phyloP scores from a whole-genome alignment of 345 rosid genomes.

The Crucihimalaya himalaica region DNA sequence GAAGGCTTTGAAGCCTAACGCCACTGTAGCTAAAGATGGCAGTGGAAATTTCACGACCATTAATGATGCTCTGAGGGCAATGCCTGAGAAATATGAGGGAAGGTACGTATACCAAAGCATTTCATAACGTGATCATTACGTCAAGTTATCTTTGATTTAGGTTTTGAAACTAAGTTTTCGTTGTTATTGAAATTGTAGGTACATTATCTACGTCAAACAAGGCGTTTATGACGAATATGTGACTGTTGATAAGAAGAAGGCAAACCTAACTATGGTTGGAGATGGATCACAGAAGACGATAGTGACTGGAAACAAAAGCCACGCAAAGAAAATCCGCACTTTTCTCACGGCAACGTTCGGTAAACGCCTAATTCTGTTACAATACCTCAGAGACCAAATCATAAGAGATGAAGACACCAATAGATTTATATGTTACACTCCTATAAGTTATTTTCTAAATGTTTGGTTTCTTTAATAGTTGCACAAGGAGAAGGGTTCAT shows the following conservation, averaged over 20 bases:
- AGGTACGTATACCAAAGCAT: conserved; percentile 42
- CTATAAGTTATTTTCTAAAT: not conserved
- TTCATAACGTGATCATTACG: not conserved
- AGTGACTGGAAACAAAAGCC: conserved; percentile 66
- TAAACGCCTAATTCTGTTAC: conserved; percentile 29
- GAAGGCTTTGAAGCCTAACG: conserved; percentile 50
- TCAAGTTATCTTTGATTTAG: not conserved
- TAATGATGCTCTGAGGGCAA: conserved; percentile 58
- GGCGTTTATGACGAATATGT: conserved; percentile 74
- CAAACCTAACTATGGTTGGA: conserved; percentile 65
- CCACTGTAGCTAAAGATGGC: conserved; percentile 76
- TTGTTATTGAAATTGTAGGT: conserved; percentile 44
- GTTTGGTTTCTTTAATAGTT: conserved; percentile 40
- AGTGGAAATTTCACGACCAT: conserved; percentile 74
- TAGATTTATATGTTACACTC: not conserved
- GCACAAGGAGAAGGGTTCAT: conserved; percentile 64
- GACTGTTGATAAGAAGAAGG: conserved; percentile 51
- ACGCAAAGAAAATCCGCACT: conserved; percentile 56
- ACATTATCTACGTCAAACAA: conserved; percentile 63
- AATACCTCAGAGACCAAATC: not conserved
- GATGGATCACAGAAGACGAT: conserved; percentile 85
- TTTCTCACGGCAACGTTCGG: conserved; percentile 69
- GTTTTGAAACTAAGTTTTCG: not conserved
- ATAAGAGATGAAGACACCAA: not conserved
- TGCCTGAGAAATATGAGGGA: conserved; percentile 59